Evolutionary conservation across 1,284 basidiomycete genomes (phyloP), one percentile per base, ranked within the genome.

Genomic region (Tetrapyrgos nigripes): DNA sequence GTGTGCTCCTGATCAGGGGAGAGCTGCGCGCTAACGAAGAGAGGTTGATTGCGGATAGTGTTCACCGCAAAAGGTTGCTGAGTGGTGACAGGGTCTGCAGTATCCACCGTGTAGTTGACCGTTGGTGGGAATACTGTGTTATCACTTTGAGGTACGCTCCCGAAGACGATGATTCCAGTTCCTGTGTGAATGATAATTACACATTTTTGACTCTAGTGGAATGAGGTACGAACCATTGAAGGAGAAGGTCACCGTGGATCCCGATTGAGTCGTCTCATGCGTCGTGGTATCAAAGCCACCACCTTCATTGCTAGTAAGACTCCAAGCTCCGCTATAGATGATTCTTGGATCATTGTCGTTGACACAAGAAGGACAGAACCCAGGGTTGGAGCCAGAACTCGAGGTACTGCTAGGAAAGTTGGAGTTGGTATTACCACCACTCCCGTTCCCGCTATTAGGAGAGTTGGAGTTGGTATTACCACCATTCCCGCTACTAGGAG

Each of bases 121-220:
- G 71, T 73, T 0, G 79, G 78, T 6, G 78, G 76, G 44, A 50
- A 61, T n/a, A 62, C 21, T 1, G 71, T 71, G 3, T 45, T 51
- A 55, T 77, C 78, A 60, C 76, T 79, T 14, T 65, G 60, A 17
- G 76, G 76, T 11, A 82, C 73, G 17, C 75, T 77, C 1, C 81
- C 80, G 52, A 78, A 76, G 6, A 81, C 76, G 3, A 73, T 66
- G 21, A 83, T 74, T n/a, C 70, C 75, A 24, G 73, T 78, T 19
- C 79, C 80, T 82, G 37, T n/a, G n/a, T 3, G 11, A 55, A 40
- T 19, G 21, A 43, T 8, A 54, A 35, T 50, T 28, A 61, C 9
- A 44, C 26, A 54, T 27, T 11, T 5, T n/a, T 2, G 33, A 21
- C 28, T 19, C 54, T 24, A 40, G 13, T 17, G 14, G 11, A 21